A percentile compares a stretch with the other conserved stretches of the same genome.
Conservation (phyloP, 2,329 filamentous ascomycete species). For the Pezicula rhizophila region DNA sequence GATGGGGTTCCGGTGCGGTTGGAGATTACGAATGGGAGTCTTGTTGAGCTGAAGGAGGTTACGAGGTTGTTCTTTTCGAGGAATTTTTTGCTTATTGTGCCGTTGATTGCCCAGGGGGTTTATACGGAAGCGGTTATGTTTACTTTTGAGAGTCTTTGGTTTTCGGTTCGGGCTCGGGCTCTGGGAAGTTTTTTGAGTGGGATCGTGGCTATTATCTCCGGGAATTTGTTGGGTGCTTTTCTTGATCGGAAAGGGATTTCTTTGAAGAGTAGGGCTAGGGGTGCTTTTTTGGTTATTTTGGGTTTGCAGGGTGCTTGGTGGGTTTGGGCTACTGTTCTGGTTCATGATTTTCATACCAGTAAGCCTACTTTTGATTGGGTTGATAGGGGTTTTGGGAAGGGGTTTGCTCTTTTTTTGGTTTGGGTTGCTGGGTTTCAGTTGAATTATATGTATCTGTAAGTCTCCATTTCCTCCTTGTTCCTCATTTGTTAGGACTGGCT, state of each 20-base stretch:
- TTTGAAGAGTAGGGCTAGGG: constrained; percentile 20
- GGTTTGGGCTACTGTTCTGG: constrained; percentile 63
- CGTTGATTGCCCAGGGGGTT: constrained; percentile 65
- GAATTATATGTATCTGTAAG: constrained; percentile 66
- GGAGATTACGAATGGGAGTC: constrained; percentile 48
- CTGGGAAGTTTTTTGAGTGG: constrained; percentile 67
- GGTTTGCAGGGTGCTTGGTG: constrained; percentile 62
- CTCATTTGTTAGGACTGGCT: not conserved
- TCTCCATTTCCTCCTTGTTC: too few relatives aligned
- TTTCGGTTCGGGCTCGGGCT: constrained; percentile 62
- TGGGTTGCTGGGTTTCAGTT: constrained; percentile 63
- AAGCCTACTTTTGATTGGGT: constrained; percentile 62
- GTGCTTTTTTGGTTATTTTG: constrained; percentile 22
- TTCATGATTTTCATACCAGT: constrained; percentile 51
- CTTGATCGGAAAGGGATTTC: constrained; percentile 18
- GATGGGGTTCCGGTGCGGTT: constrained; percentile 59
- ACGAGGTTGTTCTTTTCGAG: constrained; percentile 52
- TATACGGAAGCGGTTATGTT: constrained; percentile 69
- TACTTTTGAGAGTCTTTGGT: constrained; percentile 63
- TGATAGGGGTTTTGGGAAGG: constrained; percentile 55
- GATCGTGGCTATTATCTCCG: constrained; percentile 57
- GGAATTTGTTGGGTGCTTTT: constrained; percentile 54
- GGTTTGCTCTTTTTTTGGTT: constrained; percentile 63
- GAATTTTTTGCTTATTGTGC: constrained; percentile 57
- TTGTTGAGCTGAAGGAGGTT: constrained; percentile 54